Evolutionary conservation across 257 asterid genomes (phyloP).

Genomic region (Penstemon davidsonii): DNA sequence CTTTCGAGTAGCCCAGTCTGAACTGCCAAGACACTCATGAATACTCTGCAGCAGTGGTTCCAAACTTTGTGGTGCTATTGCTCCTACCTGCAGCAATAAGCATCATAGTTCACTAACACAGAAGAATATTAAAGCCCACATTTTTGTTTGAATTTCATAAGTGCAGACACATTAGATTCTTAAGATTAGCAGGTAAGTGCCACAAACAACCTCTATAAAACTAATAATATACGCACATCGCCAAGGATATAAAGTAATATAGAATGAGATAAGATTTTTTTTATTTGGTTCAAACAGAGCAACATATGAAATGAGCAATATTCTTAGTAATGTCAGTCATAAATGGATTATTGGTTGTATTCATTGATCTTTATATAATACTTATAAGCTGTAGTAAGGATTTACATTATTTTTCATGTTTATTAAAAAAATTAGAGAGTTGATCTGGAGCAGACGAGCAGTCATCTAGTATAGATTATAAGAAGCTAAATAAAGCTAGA

Average conservation of each 20-base stretch:
- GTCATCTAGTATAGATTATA: not conserved
- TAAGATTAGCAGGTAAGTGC: not conserved
- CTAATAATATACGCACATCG: not conserved
- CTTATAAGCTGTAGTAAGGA: not conserved
- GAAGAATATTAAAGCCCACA: not conserved
- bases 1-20: conserved; percentile 97
- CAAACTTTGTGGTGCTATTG: conserved; percentile 77
- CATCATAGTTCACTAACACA: conserved; percentile 4
- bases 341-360: not conserved
- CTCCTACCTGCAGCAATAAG: conserved; percentile 70
- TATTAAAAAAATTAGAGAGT: too few species aligned
- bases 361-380: not conserved
- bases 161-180: not conserved
- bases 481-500: not conserved
- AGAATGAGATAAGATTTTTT: not conserved
- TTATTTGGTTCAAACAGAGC: not conserved
- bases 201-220: not conserved
- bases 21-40: conserved; percentile 75
- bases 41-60: conserved; percentile 77
- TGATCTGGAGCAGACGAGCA: not conserved
- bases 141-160: not conserved
- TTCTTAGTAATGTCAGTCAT: not conserved
- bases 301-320: not conserved
- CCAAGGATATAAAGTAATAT: not conserved
- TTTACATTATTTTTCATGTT: too few species aligned